Conservation (phyloP, 2,329 filamentous ascomycete genomes). For the Fusarium penzigii region DNA sequence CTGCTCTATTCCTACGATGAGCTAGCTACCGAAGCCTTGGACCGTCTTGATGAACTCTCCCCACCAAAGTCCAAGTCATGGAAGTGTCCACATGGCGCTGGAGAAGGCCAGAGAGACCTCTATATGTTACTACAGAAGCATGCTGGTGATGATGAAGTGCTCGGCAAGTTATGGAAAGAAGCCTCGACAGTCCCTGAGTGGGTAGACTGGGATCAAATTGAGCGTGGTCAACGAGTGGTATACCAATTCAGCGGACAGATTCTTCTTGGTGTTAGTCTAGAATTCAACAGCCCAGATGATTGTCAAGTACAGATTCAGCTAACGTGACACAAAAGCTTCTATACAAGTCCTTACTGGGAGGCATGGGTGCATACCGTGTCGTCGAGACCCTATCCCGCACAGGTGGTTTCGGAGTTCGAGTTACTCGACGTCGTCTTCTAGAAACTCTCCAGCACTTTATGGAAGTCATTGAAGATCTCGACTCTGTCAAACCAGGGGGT, state of each 20-base stretch:
- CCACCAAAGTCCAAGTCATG: conserved; percentile 27
- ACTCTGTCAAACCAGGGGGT: conserved; percentile 65
- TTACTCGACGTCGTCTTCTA: conserved; percentile 61
- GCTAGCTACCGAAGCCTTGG: conserved; percentile 65
- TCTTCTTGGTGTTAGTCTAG: conserved; percentile 56
- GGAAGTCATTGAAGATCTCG: conserved; percentile 66
- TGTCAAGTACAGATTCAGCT: too few species aligned
- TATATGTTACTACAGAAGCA: conserved; percentile 64
- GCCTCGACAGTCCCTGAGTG: conserved; percentile 68
- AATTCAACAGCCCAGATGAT: too few species aligned
- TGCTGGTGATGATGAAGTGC: conserved; percentile 54
- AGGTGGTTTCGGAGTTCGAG: conserved; percentile 69
- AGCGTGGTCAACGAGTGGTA: conserved; percentile 73
- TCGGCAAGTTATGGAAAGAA: conserved; percentile 62
- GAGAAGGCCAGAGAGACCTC: conserved; percentile 52
- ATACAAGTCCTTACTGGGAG: conserved; percentile 67
- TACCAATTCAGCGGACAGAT: conserved; percentile 73
- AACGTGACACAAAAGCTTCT: too few species aligned
- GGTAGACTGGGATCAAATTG: conserved; percentile 78
- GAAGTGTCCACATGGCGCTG: conserved; percentile 31
- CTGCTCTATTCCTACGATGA: conserved; percentile 69
- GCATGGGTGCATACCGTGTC: conserved; percentile 71
- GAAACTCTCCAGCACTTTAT: conserved; percentile 78
- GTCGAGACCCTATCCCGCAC: conserved; percentile 75
- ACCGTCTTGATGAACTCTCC: conserved; percentile 63